phyloP scores from a whole-genome alignment of 2,329 filamentous ascomycete species.

The Pseudocercospora cruenta region DNA sequence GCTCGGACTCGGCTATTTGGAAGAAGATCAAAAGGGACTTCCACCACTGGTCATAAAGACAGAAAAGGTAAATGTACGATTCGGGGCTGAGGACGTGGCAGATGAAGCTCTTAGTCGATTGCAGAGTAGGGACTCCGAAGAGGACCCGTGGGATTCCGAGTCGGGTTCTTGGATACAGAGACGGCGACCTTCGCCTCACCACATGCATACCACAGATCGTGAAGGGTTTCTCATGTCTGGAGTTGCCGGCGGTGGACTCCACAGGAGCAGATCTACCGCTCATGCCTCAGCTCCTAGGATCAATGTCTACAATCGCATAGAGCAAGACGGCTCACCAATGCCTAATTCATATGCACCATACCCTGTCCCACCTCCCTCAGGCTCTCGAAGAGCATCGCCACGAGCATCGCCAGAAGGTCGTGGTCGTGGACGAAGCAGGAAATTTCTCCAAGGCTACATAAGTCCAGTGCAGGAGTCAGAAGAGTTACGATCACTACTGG shows the following conservation, averaged over 20 bases:
- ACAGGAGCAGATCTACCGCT: slow-evolving; percentile 51
- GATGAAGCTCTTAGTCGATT: no score
- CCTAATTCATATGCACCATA: slow-evolving; percentile 21
- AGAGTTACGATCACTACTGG: no score
- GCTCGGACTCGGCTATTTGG: no score
- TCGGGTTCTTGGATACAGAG: neutral
- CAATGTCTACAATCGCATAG: slow-evolving; percentile 51
- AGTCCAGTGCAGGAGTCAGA: no score
- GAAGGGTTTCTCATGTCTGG: slow-evolving; percentile 32
- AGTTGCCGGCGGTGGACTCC: slow-evolving; percentile 37
- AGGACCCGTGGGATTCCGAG: no score
- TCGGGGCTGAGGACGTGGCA: no score
- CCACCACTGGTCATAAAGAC: no score
- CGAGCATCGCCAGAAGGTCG: slow-evolving; percentile 27
- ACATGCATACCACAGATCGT: slow-evolving; percentile 26
- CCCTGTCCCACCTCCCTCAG: slow-evolving; percentile 33
- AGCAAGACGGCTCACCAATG: slow-evolving; percentile 26
- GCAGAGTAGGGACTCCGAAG: no score
- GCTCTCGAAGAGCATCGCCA: slow-evolving; percentile 27
- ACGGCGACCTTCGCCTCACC: slow-evolving; percentile 27
- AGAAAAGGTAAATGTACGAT: no score
- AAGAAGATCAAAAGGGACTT: no score
- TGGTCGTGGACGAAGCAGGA: slow-evolving; percentile 23
- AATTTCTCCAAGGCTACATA: no score
- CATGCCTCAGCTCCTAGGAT: slow-evolving; percentile 49